Evolutionary conservation across 352 stramenopile species (phyloP), one percentile per base, ranked within the genome.

Genomic region (Phytophthora citricola): DNA sequence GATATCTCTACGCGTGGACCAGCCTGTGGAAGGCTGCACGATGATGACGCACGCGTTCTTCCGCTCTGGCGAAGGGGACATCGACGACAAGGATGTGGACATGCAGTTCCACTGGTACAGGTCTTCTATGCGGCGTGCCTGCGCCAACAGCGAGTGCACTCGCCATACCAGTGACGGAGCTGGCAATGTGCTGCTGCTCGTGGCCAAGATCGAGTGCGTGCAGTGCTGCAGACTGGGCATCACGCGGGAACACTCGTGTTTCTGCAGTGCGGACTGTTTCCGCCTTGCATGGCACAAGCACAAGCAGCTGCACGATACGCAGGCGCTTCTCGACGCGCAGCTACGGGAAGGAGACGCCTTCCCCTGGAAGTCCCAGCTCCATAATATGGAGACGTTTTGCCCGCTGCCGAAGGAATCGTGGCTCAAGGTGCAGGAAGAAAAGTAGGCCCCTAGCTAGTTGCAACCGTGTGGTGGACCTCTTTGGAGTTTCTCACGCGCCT

Each of bases 1-100:
- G 65, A 89, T 92, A 59, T 92, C 84, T 24, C 67, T 92, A 49
- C 81, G 84, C 24, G 81, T 92, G 22, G 84, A 92, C 55, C 84
- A 92, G 64, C 84, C 84, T 3, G 81, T 92, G 31, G 81, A 89
- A 52, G 74, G 77, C 50, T 92, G 84, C 60, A 66, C 71, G 46
- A 83, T 92, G 55, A 86, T 84, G 76, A 88, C 82, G 60, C 84
- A 92, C 63, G 80, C 82, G n/a, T 92, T 92, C 63, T 92, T 90
- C 51, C 83, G 83, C 31, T 90, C 81, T 3, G 72, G 79, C 7
- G 81, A 90, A 5, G 78, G 81, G 26, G 82, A 90, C 63, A 90
- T 89, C 39, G 80, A 92, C 58, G 81, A 90, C 66, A 84, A 89
- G 45, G 75, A 85, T 45, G 83, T 91, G 32, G 76, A 86, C 14